Percentiles rank a stretch among this genome's conserved stretches.
Evolutionary conservation across 225 moss, liverwort and hornwort genomes (phyloP).

Genomic region (Pseudisothecium myosuroides): DNA sequence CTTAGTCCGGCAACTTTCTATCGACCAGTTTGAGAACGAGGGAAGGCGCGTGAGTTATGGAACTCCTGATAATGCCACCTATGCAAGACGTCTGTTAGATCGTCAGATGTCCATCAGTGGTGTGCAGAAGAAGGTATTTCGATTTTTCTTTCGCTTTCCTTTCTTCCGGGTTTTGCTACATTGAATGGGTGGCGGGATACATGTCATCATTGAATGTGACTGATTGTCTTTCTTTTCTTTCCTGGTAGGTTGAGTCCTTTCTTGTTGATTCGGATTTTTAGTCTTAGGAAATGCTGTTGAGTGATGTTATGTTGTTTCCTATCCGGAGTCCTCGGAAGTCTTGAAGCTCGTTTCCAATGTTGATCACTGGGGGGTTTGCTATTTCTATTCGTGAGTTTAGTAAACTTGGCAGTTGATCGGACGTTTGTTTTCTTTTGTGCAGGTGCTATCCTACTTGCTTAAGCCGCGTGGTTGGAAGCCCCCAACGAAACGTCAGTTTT

Average conservation of each 20-base stretch:
- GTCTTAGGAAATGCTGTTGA: neutral
- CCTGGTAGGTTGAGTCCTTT: neutral
- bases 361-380: neutral
- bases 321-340: neutral
- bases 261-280: neutral
- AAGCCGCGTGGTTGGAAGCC: slow-evolving; percentile 73
- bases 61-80: slow-evolving; percentile 47
- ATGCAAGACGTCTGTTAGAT: slow-evolving; percentile 48
- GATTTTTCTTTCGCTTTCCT: neutral
- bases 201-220: neutral
- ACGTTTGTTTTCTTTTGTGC: neutral
- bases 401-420: neutral
- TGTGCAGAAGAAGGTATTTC: slow-evolving; percentile 50
- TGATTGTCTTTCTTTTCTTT: neutral
- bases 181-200: neutral
- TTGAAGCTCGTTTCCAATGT: neutral
- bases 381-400: neutral
- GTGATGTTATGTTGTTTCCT: neutral
- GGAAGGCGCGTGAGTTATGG: slow-evolving; percentile 65
- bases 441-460: slow-evolving; percentile 51
- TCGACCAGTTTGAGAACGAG: slow-evolving; percentile 71
- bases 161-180: neutral
- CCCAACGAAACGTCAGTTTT: slow-evolving; percentile 55
- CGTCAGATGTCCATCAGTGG: slow-evolving; percentile 64
- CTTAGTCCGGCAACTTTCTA: slow-evolving; percentile 52